These are phyloP conservation scores for Xylaria nigripes DNA, from an alignment of 495 filamentous ascomycete genomes.

Conservation along the genomic window DNA sequence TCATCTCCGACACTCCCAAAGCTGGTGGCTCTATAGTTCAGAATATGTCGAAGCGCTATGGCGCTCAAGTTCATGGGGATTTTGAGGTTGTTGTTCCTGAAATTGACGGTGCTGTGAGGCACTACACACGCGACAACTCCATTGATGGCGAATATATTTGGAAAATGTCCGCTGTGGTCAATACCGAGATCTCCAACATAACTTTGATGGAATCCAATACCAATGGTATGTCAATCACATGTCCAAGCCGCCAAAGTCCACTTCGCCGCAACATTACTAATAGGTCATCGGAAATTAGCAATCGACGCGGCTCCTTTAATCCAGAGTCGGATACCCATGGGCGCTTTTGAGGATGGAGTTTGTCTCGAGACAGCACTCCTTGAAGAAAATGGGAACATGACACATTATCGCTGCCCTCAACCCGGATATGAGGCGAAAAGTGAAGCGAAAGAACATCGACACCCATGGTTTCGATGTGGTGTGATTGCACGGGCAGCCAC, in stretches of 20 bases:
- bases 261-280: not conserved
- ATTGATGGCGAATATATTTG: conserved; percentile 1
- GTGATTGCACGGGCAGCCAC: conserved; percentile 1
- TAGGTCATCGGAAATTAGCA: not conserved
- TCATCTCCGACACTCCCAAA: not conserved
- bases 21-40: conserved; percentile 19
- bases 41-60: not conserved
- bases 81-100: conserved; percentile 20
- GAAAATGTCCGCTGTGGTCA: conserved; percentile 8
- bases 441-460: not conserved
- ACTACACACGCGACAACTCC: conserved; percentile 16
- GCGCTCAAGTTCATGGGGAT: conserved; percentile 11
- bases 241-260: too few relatives aligned
- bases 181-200: too few relatives aligned
- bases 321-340: conserved; percentile 7
- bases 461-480: not conserved
- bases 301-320: conserved; percentile 8
- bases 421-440: not conserved
- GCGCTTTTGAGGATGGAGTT: not conserved
- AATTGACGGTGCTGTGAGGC: conserved; percentile 6
- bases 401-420: conserved; percentile 15
- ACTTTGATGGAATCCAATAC: too few relatives aligned
- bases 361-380: conserved; percentile 13
- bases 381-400: not conserved
- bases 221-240: not conserved